Evolutionary conservation across 2,329 filamentous ascomycete genomes (phyloP).

Genomic region (Aspergillus quadrilineatus): DNA sequence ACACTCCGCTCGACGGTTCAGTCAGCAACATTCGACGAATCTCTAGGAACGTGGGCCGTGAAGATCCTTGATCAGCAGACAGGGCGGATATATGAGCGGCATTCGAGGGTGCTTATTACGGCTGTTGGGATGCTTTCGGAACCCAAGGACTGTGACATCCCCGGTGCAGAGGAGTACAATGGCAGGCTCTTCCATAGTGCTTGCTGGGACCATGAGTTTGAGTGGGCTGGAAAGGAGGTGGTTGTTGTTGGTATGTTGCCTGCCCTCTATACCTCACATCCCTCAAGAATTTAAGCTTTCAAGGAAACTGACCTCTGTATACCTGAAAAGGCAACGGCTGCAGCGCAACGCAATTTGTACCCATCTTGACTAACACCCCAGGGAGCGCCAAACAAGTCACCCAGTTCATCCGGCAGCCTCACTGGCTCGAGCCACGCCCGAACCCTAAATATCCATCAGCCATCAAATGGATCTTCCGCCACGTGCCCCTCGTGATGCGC

Average conservation of each 20-base stretch:
- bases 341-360: slow-evolving; percentile 51
- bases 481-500: slow-evolving; percentile 47
- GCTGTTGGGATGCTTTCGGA: slow-evolving; percentile 32
- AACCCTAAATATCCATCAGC: slow-evolving; percentile 43
- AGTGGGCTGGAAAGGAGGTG: slow-evolving; percentile 40
- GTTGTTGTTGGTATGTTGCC: slow-evolving; percentile 36
- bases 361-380: slow-evolving; percentile 41
- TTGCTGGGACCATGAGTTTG: slow-evolving; percentile 42
- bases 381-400: slow-evolving; percentile 41
- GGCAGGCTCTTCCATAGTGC: slow-evolving; percentile 44
- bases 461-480: slow-evolving; percentile 48
- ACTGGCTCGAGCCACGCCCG: slow-evolving; percentile 49
- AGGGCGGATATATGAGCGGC: slow-evolving; percentile 16
- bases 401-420: slow-evolving; percentile 53
- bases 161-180: slow-evolving; percentile 32
- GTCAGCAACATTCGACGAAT: slow-evolving; percentile 3
- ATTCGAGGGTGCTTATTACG: slow-evolving; percentile 30
- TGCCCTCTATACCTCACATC: not conserved
- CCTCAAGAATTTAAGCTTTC: not conserved
- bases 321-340: slow-evolving; percentile 44
- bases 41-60: slow-evolving; percentile 1
- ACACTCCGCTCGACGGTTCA: slow-evolving; percentile 23
- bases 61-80: slow-evolving; percentile 6
- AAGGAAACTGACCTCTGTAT: not conserved
- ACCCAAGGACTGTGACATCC: slow-evolving; percentile 29